A percentile compares a stretch with the other conserved stretches of the same genome.
phyloP scores from a whole-genome alignment of 1,284 basidiomycete genomes.

The Leccinum subrobustum region DNA sequence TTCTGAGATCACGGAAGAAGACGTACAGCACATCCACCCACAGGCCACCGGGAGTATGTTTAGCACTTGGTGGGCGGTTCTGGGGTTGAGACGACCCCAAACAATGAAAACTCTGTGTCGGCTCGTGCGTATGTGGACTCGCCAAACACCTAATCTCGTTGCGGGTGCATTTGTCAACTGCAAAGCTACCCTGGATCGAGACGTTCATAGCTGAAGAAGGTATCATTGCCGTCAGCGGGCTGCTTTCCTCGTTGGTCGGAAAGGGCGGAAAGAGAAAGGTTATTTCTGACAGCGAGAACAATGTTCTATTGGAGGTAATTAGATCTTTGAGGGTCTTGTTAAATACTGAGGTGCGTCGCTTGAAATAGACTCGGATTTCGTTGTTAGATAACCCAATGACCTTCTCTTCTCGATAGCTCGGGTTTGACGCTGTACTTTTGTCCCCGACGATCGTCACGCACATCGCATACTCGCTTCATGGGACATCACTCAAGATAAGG shows the following conservation, averaged over 20 bases:
- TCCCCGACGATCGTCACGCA: slow-evolving; percentile 70
- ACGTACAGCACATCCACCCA: slow-evolving; percentile 47
- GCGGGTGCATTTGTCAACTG: slow-evolving; percentile 85
- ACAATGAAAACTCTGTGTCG: slow-evolving; percentile 44
- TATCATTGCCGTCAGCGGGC: slow-evolving; percentile 56
- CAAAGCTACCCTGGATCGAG: slow-evolving; percentile 75
- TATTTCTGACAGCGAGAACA: slow-evolving; percentile 65
- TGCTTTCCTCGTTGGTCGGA: slow-evolving; percentile 61
- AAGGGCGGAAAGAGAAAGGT: slow-evolving; percentile 59
- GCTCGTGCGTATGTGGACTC: slow-evolving; percentile 67
- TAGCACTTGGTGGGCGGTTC: slow-evolving; percentile 69
- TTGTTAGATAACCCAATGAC: slow-evolving; percentile 1
- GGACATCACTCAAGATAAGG: slow-evolving; percentile 68
- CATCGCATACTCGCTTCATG: slow-evolving; percentile 71
- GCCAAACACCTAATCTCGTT: slow-evolving; percentile 80
- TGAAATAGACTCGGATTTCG: slow-evolving; percentile 28
- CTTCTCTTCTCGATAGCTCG: slow-evolving; percentile 45
- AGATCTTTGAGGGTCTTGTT: slow-evolving; percentile 81
- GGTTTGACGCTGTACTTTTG: slow-evolving; percentile 69
- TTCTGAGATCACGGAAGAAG: slow-evolving; percentile 36
- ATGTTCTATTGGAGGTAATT: slow-evolving; percentile 68
- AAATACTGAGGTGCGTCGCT: slow-evolving; percentile 74
- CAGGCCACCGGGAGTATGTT: slow-evolving; percentile 75
- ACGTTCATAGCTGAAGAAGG: slow-evolving; percentile 75
- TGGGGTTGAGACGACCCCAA: slow-evolving; percentile 48